These are phyloP conservation scores for Castanea crenata DNA, from an alignment of 306 rosid species.

Conservation along the genomic window DNA sequence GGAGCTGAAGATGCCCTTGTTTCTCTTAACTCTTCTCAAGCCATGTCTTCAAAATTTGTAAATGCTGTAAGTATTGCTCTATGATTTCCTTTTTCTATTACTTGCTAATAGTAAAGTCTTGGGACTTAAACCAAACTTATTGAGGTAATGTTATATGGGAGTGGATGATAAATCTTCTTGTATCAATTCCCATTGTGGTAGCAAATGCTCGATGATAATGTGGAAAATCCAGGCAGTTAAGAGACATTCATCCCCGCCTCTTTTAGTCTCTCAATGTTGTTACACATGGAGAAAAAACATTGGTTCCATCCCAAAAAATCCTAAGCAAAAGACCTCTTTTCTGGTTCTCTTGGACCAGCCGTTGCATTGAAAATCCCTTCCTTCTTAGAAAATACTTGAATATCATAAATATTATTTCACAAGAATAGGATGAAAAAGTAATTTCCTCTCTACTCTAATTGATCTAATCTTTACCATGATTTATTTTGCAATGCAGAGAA, in stretches of 20 bases:
- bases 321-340: neutral
- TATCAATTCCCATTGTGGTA: neutral
- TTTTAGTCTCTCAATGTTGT: neutral
- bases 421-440: neutral
- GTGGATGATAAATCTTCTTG: neutral
- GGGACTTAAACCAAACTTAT: neutral
- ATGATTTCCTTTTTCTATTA: neutral
- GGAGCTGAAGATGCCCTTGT: conserved; percentile 86
- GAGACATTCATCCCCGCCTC: neutral
- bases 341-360: neutral
- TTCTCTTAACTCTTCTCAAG: conserved; percentile 69
- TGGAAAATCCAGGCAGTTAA: no score
- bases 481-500: conserved; percentile 55
- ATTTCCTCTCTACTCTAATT: conserved; percentile 4
- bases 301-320: neutral
- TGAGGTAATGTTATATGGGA: neutral
- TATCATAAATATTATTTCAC: neutral
- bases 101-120: neutral
- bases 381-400: neutral
- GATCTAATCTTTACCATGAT: conserved; percentile 12
- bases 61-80: conserved; percentile 63
- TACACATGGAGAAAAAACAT: neutral
- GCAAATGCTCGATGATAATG: neutral
- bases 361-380: neutral
- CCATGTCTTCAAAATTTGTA: conserved; percentile 78